phyloP scores from a whole-genome alignment of 345 rosid genomes.

The Ceriops zippeliana region DNA sequence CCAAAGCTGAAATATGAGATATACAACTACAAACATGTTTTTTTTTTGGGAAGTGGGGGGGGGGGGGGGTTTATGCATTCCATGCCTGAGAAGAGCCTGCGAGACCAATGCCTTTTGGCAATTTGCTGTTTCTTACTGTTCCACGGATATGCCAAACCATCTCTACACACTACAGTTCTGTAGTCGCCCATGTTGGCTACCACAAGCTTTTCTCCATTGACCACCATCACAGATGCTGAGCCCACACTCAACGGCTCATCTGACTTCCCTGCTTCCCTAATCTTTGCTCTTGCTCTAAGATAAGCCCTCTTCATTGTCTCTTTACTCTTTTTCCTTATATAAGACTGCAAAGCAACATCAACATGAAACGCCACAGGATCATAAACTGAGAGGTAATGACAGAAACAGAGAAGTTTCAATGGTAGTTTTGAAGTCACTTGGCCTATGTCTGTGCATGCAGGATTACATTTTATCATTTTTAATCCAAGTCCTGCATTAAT shows the following conservation, averaged over 20 bases:
- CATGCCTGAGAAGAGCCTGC: constrained; percentile 40
- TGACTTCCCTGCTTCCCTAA: constrained; percentile 31
- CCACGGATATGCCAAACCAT: constrained; percentile 59
- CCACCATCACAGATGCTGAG: constrained; percentile 55
- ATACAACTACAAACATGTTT: neutral
- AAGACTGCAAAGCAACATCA: constrained; percentile 33
- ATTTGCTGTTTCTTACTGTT: constrained; percentile 28
- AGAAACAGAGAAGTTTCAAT: neutral
- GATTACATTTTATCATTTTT: no score
- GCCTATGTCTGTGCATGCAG: no score
- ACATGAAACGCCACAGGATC: neutral
- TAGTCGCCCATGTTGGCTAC: constrained; percentile 58
- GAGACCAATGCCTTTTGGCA: constrained; percentile 46
- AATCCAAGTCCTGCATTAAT: no score
- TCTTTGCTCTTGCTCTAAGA: constrained; percentile 44
- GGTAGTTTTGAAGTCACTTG: no score
- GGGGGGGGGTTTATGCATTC: neutral
- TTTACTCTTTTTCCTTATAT: constrained; percentile 45
- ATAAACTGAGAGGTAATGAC: neutral
- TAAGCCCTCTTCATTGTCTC: constrained; percentile 57
- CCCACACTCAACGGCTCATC: constrained; percentile 35
- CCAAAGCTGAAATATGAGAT: no score
- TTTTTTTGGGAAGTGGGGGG: no score
- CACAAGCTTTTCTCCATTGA: constrained; percentile 66
- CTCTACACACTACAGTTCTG: constrained; percentile 54